Evolutionary conservation across 768 basidiomycete genomes (phyloP).

Genomic region (Symmetrospora coprosmae): DNA sequence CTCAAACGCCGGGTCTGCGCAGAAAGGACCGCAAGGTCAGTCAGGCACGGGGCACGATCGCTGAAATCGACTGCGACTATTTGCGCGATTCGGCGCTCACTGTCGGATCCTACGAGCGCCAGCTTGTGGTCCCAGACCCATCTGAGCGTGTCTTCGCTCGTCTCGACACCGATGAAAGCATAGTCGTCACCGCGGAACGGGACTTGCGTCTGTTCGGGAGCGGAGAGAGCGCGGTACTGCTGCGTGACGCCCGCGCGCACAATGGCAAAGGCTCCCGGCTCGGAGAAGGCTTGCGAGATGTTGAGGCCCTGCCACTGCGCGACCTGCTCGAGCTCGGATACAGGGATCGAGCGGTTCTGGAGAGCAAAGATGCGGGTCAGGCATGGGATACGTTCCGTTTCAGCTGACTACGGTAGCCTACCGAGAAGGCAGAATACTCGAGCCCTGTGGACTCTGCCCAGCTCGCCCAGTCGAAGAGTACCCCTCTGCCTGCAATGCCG

Average conservation of each 20-base stretch:
- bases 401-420: background rate
- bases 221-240: background rate
- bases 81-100: background rate
- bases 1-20: background rate
- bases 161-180: background rate
- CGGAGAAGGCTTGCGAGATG: background rate
- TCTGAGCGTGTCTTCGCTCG: background rate
- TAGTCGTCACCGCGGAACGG: background rate
- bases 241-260: background rate
- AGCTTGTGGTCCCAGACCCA: slow-evolving; percentile 8
- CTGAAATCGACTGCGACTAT: no score
- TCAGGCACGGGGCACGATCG: no score
- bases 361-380: background rate
- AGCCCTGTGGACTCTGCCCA: background rate
- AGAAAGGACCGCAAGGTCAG: no score
- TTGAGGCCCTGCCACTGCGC: background rate
- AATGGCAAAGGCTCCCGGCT: background rate
- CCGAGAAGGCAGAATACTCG: background rate
- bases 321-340: background rate
- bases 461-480: background rate
- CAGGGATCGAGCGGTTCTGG: background rate
- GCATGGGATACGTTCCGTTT: background rate
- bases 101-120: slow-evolving; percentile 13
- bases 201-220: background rate
- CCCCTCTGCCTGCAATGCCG: slow-evolving; percentile 5